phyloP scores from a whole-genome alignment of 2,329 filamentous ascomycete genomes.

The Plectosphaerella sp. region DNA sequence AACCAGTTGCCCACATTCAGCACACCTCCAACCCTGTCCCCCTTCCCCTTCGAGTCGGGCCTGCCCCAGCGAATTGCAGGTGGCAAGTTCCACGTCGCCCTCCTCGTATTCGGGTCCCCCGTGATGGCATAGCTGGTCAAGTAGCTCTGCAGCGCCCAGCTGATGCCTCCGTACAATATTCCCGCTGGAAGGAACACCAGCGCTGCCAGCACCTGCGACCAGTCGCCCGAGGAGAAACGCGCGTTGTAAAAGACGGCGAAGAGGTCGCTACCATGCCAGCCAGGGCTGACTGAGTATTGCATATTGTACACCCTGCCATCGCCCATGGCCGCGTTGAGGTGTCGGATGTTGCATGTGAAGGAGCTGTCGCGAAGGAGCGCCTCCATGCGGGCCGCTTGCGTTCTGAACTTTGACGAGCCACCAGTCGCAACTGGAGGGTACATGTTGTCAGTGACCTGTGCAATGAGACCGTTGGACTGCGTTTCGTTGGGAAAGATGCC shows the following conservation, averaged over 20 bases:
- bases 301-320: constrained; percentile 29
- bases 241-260: constrained; percentile 34
- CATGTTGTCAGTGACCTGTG: constrained; percentile 17
- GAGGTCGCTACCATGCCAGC: constrained; percentile 33
- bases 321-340: constrained; percentile 29
- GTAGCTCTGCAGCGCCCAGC: constrained; percentile 33
- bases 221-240: constrained; percentile 18
- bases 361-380: constrained; percentile 26
- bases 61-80: constrained; percentile 28
- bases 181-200: constrained; percentile 23
- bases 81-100: constrained; percentile 24
- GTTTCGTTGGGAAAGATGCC: constrained; percentile 26
- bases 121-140: constrained; percentile 31
- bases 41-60: constrained; percentile 12
- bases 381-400: constrained; percentile 20
- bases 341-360: constrained; percentile 31
- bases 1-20: constrained; percentile 27
- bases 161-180: constrained; percentile 25
- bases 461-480: constrained; percentile 16
- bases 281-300: constrained; percentile 34
- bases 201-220: constrained; percentile 16
- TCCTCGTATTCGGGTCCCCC: constrained; percentile 32
- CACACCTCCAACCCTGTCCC: constrained; percentile 21
- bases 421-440: constrained; percentile 17
- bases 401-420: constrained; percentile 15